Conservation (phyloP, 1,284 basidiomycete species). For the Pyrrhoderma lamaoense region DNA sequence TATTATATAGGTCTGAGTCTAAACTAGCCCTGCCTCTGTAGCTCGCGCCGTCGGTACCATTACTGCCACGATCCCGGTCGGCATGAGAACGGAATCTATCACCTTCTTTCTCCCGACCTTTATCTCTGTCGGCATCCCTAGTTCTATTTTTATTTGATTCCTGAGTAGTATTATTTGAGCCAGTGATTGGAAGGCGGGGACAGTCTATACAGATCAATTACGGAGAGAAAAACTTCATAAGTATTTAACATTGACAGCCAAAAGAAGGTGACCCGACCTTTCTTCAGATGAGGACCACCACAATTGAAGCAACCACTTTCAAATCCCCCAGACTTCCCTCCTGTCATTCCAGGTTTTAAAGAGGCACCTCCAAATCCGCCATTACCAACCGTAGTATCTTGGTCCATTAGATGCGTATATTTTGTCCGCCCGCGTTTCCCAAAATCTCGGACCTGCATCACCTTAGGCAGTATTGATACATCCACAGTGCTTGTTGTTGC, state of each 20-base stretch:
- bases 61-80: too few species aligned
- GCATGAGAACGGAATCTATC: conserved; percentile 14
- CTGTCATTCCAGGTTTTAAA: conserved; percentile 28
- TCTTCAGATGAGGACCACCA: conserved; percentile 84
- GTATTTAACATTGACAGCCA: too few species aligned
- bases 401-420: conserved; percentile 92
- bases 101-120: conserved; percentile 17
- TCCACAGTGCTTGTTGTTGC: conserved; percentile 84
- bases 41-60: too few species aligned
- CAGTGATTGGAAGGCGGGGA: conserved; percentile 42
- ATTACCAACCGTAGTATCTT: conserved; percentile 73
- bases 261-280: conserved; percentile 61
- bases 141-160: conserved; percentile 39
- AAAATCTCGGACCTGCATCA: conserved; percentile 97
- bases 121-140: conserved; percentile 25
- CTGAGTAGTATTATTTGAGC: conserved; percentile 32
- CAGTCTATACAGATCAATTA: conserved; percentile 43
- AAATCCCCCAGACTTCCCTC: conserved; percentile 44
- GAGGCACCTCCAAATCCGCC: conserved; percentile 67
- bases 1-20: too few species aligned
- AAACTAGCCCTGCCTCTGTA: too few species aligned
- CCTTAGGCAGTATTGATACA: conserved; percentile 79
- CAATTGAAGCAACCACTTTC: conserved; percentile 82
- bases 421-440: conserved; percentile 90
- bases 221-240: too few species aligned